Evolutionary conservation across 2,329 filamentous ascomycete genomes (phyloP), one percentile per base, ranked within the genome.

Genomic region (Rhexocercosporidium sp.): DNA sequence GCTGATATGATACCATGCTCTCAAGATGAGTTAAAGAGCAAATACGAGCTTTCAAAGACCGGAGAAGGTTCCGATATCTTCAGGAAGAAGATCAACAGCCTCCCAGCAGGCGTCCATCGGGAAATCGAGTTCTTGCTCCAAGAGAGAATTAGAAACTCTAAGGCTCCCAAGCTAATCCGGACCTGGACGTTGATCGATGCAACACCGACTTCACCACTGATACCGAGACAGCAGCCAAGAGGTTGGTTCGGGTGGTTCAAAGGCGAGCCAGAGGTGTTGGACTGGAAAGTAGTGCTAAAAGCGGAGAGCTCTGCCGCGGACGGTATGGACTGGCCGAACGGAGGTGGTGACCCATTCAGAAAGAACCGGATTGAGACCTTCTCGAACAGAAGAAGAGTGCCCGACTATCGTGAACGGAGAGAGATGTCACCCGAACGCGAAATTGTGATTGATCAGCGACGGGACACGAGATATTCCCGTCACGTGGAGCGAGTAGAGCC

Each of bases 171-270:
- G n/a, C 46, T 34, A 6, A 47, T 62, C 16, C 59, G 59, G 11
- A 62, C 29, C n/a, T 62, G 59, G 59, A 53, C 18, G 18, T 41
- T 62, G 9, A n/a, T 62, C 29, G 59, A 62, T 53, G 46, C 22
- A 6, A 41, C 2, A 12, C 59, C 59, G n/a, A n/a, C 59, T 22
- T 20, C 59, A 4, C 59, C 59, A 18, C 8, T 53, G 14, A n/a
- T 53, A 18, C 59, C 46, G 25, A 29, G 7, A 7, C 7, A 22
- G n/a, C 44, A 62, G 27, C 11, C 29, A 9, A 20, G n/a, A 41
- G 20, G 31, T 1, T 62, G 59, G 44, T 51, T 51, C 11, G 12
- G 29, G 20, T 53, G 44, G 59, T 37, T 62, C 29, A 51, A 34
- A 25, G 31, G 46, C 9, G 31, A 53, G 31, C 20, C 27, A 20